Evolutionary conservation across 1,284 basidiomycete species (phyloP).

Genomic region (Inonotus obliquus): DNA sequence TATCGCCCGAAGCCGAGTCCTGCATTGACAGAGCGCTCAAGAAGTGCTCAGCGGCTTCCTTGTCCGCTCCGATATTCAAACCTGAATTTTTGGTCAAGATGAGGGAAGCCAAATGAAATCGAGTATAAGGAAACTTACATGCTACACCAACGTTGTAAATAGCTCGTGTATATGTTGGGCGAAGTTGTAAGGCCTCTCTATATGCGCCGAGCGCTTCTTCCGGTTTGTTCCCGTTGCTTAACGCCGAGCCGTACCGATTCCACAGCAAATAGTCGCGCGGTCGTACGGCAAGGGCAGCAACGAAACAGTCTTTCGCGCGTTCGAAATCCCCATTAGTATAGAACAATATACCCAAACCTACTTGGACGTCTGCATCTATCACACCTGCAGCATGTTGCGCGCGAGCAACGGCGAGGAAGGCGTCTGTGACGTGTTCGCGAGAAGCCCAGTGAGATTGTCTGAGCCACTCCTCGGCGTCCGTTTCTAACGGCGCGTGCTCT

Average conservation of each 20-base stretch:
- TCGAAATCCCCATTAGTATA: conserved; percentile 82
- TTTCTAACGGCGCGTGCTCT: conserved; percentile 45
- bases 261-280: conserved; percentile 94
- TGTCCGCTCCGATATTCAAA: conserved; percentile 91
- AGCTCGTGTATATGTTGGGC: conserved; percentile 95
- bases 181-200: conserved; percentile 85
- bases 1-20: conserved; percentile 57
- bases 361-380: conserved; percentile 91
- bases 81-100: conserved; percentile 39
- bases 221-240: conserved; percentile 93
- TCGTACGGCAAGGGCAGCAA: conserved; percentile 72
- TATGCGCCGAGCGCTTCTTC: conserved; percentile 97
- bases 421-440: conserved; percentile 77
- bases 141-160: conserved; percentile 98
- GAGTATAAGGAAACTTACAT: conserved; percentile 47
- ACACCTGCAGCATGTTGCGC: conserved; percentile 64
- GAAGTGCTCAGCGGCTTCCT: conserved; percentile 97
- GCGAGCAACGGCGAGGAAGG: conserved; percentile 84
- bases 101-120: conserved; percentile 7
- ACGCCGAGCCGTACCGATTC: conserved; percentile 93
- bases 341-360: conserved; percentile 90
- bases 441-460: conserved; percentile 80
- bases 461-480: conserved; percentile 54
- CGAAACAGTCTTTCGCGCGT: conserved; percentile 87
- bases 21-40: conserved; percentile 88